Percentiles rank a stretch among this genome's conserved stretches.
phyloP scores from a whole-genome alignment of 2,329 filamentous ascomycete genomes.

The Alternaria infectoria region DNA sequence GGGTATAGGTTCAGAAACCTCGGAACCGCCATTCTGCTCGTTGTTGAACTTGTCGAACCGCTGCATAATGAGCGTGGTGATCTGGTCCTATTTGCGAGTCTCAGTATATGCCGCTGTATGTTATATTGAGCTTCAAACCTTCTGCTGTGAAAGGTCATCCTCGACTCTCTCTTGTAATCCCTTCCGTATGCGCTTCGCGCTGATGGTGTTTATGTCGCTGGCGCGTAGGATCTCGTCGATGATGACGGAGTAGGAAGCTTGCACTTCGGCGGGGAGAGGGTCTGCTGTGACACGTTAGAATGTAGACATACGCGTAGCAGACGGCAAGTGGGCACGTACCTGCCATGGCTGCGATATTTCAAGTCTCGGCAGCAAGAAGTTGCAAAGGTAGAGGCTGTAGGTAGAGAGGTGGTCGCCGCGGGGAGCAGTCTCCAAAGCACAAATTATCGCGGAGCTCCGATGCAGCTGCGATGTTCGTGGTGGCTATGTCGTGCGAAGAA shows the following conservation, averaged over 20 bases:
- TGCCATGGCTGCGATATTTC: constrained; percentile 34
- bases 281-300: constrained; percentile 29
- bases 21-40: constrained; percentile 38
- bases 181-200: constrained; percentile 69
- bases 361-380: constrained; percentile 1
- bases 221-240: constrained; percentile 67
- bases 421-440: not conserved
- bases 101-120: constrained; percentile 17
- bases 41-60: constrained; percentile 58
- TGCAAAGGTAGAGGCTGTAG: not conserved
- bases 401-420: not conserved
- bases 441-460: constrained; percentile 4
- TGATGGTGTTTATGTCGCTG: constrained; percentile 69
- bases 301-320: constrained; percentile 1
- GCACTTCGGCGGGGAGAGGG: constrained; percentile 54
- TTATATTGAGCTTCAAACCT: constrained; percentile 53
- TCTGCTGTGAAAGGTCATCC: constrained; percentile 67
- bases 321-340: constrained; percentile 25
- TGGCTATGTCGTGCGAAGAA: constrained; percentile 3
- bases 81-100: constrained; percentile 45
- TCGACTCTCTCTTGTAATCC: constrained; percentile 66
- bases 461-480: constrained; percentile 10
- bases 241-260: constrained; percentile 61
- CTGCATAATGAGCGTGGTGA: constrained; percentile 56
- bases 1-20: constrained; percentile 48